Percentiles rank a stretch among this genome's conserved stretches.
phyloP scores from a whole-genome alignment of 2,329 filamentous ascomycete species.

The Xylaria sp. region DNA sequence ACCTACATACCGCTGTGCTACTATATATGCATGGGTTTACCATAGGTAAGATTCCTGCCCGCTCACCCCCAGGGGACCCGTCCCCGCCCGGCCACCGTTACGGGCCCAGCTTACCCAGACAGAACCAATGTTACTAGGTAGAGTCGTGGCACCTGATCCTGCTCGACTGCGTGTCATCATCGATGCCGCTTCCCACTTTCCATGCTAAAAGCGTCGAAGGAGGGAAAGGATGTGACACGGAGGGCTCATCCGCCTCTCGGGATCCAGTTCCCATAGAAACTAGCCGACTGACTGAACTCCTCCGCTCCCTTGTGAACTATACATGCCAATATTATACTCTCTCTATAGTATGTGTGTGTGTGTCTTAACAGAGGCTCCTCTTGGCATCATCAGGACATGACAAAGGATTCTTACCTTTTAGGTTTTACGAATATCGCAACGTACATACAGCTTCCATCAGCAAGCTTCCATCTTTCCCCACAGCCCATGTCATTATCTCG shows the following conservation, averaged over 20 bases:
- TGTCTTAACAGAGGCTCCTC: neutral
- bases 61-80: too few species aligned
- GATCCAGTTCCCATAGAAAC: neutral
- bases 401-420: neutral
- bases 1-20: too few species aligned
- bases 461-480: slow-evolving; percentile 10
- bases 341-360: too few species aligned
- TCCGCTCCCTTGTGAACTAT: neutral
- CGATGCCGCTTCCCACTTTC: slow-evolving; percentile 24
- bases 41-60: too few species aligned
- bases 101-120: too few species aligned
- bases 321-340: neutral
- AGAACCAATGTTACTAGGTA: slow-evolving; percentile 12
- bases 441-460: neutral
- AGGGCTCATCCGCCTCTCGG: neutral
- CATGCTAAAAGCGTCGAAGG: slow-evolving; percentile 15
- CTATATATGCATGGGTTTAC: too few species aligned
- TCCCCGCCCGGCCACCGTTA: too few species aligned
- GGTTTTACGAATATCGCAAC: neutral
- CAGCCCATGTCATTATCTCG: neutral
- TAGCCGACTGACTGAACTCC: too few species aligned
- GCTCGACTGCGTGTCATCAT: slow-evolving; percentile 38
- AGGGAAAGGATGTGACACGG: neutral
- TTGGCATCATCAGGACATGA: neutral
- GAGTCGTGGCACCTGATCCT: slow-evolving; percentile 35